A percentile compares a stretch with the other conserved stretches of the same genome.
These are phyloP conservation scores for Termitomyces bulborhizus DNA, from an alignment of 768 basidiomycete genomes.

Conservation along the genomic window DNA sequence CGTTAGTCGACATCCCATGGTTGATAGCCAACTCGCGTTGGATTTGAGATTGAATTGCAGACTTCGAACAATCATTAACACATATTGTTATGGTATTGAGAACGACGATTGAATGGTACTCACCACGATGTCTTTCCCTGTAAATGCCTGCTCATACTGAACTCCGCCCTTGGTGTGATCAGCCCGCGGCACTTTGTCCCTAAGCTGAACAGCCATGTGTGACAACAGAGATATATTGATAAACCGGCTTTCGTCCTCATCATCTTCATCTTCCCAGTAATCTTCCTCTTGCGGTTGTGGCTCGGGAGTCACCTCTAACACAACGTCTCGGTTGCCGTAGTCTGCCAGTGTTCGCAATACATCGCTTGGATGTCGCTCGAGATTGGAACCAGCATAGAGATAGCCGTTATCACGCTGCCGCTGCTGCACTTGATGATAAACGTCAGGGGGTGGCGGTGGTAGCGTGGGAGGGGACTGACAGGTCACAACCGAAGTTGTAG, in stretches of 20 bases:
- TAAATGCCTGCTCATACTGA: conserved; percentile 85
- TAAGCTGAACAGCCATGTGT: conserved; percentile 83
- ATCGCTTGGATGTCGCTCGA: conserved; percentile 29
- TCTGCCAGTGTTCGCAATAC: conserved; percentile 29
- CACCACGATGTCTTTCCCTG: conserved; percentile 92
- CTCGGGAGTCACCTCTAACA: conserved; percentile 14
- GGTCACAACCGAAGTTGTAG: conserved; percentile 3
- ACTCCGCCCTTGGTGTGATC: conserved; percentile 92
- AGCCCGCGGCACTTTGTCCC: conserved; percentile 84
- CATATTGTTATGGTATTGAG: neutral
- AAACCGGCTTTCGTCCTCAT: conserved; percentile 67
- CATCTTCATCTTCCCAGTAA: conserved; percentile 58
- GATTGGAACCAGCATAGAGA: conserved; percentile 7
- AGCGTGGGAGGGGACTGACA: conserved; percentile 1
- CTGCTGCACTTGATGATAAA: conserved; percentile 1
- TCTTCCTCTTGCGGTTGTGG: conserved; percentile 26
- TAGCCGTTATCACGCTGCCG: neutral
- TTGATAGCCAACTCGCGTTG: conserved; percentile 76
- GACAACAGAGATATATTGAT: conserved; percentile 86
- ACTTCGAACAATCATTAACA: conserved; percentile 34
- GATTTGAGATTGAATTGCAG: conserved; percentile 82
- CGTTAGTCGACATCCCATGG: conserved; percentile 67
- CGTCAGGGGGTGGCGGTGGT: neutral
- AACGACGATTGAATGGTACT: conserved; percentile 22
- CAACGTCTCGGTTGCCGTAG: conserved; percentile 15